These are phyloP conservation scores for Wilhelminamyces savonicus DNA, from an alignment of 805 yeast species.

Conservation along the genomic window DNA sequence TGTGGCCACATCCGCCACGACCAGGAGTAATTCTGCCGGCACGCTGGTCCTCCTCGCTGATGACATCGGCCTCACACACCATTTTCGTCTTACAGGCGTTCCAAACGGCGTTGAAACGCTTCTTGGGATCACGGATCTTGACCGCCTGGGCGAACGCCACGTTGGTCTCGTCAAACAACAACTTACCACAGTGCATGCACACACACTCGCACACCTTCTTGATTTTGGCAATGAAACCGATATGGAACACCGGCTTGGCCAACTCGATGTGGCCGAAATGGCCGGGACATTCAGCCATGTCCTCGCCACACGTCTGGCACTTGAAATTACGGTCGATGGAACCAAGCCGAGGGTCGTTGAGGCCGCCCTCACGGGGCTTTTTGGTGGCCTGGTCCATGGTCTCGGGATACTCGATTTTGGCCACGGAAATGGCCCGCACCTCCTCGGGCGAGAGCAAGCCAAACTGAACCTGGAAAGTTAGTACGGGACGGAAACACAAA, in stretches of 20 bases:
- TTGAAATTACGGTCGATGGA: conserved; percentile 94
- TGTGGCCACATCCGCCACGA: conserved; percentile 98
- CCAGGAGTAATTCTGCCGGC: conserved; percentile 27
- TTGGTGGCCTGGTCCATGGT: conserved; percentile 98
- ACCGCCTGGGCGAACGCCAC: conserved; percentile 82
- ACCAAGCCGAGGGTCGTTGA: conserved; percentile 95
- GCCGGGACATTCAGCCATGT: conserved; percentile 99
- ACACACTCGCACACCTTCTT: conserved; percentile 94
- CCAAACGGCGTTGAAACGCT: conserved; percentile 97
- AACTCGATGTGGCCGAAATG: conserved; percentile 98
- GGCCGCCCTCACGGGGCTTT: conserved; percentile 93
- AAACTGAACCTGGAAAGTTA: conserved; percentile 66
- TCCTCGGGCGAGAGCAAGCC: conserved; percentile 98
- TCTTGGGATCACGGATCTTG: conserved; percentile 87
- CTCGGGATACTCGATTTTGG: conserved; percentile 96
- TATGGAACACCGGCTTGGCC: conserved; percentile 97
- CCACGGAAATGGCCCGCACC: conserved; percentile 91
- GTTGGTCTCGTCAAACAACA: conserved; percentile 78
- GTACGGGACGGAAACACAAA: conserved; percentile 5
- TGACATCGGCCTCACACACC: conserved; percentile 88
- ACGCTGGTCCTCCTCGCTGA: conserved; percentile 51
- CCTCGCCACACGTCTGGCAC: conserved; percentile 99
- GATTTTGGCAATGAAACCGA: conserved; percentile 92
- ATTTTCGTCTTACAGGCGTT: conserved; percentile 81
- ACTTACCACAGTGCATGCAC: conserved; percentile 98